Evolutionary conservation across 495 filamentous ascomycete genomes (phyloP), one percentile per base, ranked within the genome.

Genomic region (Evernia prunastri): DNA sequence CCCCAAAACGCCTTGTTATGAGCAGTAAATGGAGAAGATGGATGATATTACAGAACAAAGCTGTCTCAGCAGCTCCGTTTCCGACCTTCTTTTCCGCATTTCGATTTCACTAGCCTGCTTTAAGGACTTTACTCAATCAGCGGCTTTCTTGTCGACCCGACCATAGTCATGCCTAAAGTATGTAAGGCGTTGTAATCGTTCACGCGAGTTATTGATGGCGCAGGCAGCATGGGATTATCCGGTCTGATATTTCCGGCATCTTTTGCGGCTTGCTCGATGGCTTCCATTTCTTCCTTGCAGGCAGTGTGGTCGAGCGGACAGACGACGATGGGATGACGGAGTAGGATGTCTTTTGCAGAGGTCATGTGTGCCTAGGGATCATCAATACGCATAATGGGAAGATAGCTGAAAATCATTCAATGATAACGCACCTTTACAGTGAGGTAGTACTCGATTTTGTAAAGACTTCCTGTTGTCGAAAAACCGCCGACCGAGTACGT

Each of bases 221-320:
- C 84, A 4, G 94, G 92, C 15, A 97, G 74, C 84, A 91, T 88
- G 0, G 92, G 94, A 64, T 96, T 96, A 57, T 92, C 89, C 0
- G 87, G 86, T 68, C 90, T 89, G 54, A 98, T 85, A 63, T 88
- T 85, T 29, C 88, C 86, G 9, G 94, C 93, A 63, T 97, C 92
- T 73, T 91, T 91, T 3, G 94, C 94, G 0, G 95, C 90, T 74
- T 94, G 89, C 70, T 96, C 91, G 66, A 97, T 97, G 11, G 91
- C 91, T 70, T 96, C 91, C 89, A 98, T 96, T 77, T 98, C 95
- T 68, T 96, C 92, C 71, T 95, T 96, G 78, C 94, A 97, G 17
- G 88, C 90, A 63, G 92, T 89, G 68, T 97, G 90, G 72, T 98
- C 94, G 45, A 96, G 85, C 0, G 95, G 94, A 68, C 93, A 97